phyloP scores from a whole-genome alignment of 352 stramenopile genomes.

The Pythium guiyangense region DNA sequence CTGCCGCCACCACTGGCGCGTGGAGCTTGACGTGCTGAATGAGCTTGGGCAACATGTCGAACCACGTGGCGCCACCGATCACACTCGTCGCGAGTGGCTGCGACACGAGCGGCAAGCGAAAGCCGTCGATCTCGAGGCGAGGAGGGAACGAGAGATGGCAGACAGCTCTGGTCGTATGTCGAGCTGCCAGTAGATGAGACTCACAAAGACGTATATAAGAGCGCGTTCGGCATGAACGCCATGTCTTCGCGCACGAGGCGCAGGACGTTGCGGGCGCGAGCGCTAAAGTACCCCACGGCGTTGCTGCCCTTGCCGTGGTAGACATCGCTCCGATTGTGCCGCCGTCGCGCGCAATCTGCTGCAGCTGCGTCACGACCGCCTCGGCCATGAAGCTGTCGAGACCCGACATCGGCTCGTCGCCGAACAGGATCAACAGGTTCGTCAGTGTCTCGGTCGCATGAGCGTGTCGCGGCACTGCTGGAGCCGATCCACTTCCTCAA shows the following conservation, averaged over 20 bases:
- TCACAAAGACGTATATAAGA: too few relatives aligned
- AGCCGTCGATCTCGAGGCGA: constrained; percentile 46
- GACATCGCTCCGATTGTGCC: constrained; percentile 79
- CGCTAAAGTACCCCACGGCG: too few relatives aligned
- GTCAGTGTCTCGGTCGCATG: constrained; percentile 74
- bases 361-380: constrained; percentile 40
- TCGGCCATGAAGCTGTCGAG: constrained; percentile 60
- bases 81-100: constrained; percentile 15
- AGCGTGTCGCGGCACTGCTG: too few relatives aligned
- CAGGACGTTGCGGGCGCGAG: too few relatives aligned
- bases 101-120: constrained; percentile 48
- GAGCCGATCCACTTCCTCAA: too few relatives aligned
- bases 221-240: too few relatives aligned
- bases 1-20: neutral
- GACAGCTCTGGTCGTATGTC: too few relatives aligned
- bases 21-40: constrained; percentile 37
- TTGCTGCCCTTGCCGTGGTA: too few relatives aligned
- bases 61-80: constrained; percentile 41
- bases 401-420: constrained; percentile 79
- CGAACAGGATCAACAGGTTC: constrained; percentile 75
- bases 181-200: too few relatives aligned
- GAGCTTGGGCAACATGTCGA: constrained; percentile 47
- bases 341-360: constrained; percentile 63
- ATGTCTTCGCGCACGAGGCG: too few relatives aligned
- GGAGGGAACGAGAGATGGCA: too few relatives aligned